Base-by-base conservation (phyloP, 2,329 filamentous ascomycete species). In the Alternaria arbusti region DNA sequence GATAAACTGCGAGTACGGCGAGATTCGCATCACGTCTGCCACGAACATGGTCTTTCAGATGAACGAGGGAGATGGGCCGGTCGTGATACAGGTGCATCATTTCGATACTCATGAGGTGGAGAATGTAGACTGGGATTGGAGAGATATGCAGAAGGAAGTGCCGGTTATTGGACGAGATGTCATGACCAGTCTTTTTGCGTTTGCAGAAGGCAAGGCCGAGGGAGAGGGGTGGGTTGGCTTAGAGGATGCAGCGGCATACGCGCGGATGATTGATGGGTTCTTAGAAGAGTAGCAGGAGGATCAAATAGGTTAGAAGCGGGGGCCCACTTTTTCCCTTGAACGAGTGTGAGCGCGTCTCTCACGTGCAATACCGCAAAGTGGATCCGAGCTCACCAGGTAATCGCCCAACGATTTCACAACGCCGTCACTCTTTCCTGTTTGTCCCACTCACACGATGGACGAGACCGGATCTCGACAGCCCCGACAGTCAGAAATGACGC, bases 1-100 rank as follows among this genome's bases (percentile, higher is more conserved):
- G 15, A 68, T 74, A 36, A 67, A 69, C 17, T 69, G 69, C 23
- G 62, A 63, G 44, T 59, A 65, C 25, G 71, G 71, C 15, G 71
- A 74, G 40, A 54, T 73, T 2, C 44, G 46, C 2, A 11, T 74
- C 8, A 68, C 76, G 5, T 76, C 78, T 9, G 65, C 70, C 0
- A 68, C 64, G 28, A 69, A 70, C 5, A 70, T 61, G 15, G 51
- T 47, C 11, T 67, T 79, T 59, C 59, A 68, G 15, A 28, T 50
- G 6, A 32, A n/a, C 51, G 70, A 74, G 0, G 70, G 76, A 0
- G 77, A 80, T 0, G 77, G 84, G 12, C 71, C 71, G 12, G 69
- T 76, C 3, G 80, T 78, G 3, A 79, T 89, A 8, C 81, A 86
- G 17, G 71, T 89, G 0, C 84, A 88, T 59, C 80, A 86, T 44